Evolutionary conservation across 345 rosid species (phyloP).

Genomic region (Aquilaria malaccensis): DNA sequence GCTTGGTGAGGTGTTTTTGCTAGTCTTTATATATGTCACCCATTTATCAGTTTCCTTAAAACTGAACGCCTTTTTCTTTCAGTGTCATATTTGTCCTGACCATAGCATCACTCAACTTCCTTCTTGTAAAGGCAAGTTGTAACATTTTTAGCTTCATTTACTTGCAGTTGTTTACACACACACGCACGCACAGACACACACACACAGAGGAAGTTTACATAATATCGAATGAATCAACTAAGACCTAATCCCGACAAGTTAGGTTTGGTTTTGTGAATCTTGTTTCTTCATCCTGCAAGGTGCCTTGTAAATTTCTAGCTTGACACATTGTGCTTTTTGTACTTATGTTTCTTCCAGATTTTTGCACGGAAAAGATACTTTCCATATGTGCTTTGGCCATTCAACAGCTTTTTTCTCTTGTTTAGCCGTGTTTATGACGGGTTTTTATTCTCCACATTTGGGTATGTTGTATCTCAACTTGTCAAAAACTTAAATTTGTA

Average conservation of each 20-base stretch:
- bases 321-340: conserved; percentile 12
- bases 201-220: too few relatives aligned
- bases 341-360: conserved; percentile 39
- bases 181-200: too few relatives aligned
- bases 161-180: too few relatives aligned
- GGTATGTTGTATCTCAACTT: conserved; percentile 43
- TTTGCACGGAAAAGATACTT: conserved; percentile 58
- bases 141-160: too few relatives aligned
- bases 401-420: conserved; percentile 67
- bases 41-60: conserved; percentile 6
- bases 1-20: conserved; percentile 49
- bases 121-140: conserved; percentile 20
- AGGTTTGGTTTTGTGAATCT: too few relatives aligned
- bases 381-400: conserved; percentile 51
- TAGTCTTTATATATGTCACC: not conserved
- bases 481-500: not conserved
- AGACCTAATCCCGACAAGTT: too few relatives aligned
- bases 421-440: conserved; percentile 85
- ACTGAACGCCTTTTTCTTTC: not conserved
- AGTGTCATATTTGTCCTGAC: conserved; percentile 56
- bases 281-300: too few relatives aligned
- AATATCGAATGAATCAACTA: too few relatives aligned
- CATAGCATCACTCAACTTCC: conserved; percentile 59
- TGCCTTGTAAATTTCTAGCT: not conserved
- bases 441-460: conserved; percentile 67